Conservation (phyloP, 805 yeast species). For the Isabelozyma rhagii region DNA sequence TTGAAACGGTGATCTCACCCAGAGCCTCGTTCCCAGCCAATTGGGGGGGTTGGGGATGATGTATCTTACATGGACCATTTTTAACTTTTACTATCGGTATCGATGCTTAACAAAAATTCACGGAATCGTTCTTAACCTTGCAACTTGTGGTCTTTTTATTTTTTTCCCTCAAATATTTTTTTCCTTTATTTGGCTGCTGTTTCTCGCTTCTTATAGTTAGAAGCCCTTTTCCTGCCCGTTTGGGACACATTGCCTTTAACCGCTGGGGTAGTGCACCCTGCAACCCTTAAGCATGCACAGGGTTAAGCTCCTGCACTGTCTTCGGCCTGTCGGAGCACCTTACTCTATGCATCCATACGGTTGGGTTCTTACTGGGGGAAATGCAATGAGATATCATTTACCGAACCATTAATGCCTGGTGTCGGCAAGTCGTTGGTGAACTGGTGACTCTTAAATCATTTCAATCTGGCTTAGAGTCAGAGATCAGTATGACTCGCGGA, state of each 20-base stretch:
- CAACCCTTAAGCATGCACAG: neutral
- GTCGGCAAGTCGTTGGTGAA: too few relatives aligned
- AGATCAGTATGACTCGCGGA: too few relatives aligned
- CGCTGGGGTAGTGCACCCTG: neutral
- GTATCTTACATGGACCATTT: neutral
- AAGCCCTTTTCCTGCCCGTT: neutral
- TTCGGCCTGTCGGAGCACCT: neutral
- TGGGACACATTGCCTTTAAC: neutral
- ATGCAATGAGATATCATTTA: neutral
- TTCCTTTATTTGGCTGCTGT: neutral
- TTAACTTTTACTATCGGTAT: neutral
- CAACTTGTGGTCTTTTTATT: neutral
- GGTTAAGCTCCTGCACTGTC: neutral
- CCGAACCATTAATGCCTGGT: neutral
- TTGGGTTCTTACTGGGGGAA: neutral
- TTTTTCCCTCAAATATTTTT: neutral
- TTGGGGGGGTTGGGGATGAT: neutral
- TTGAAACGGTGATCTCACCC: neutral
- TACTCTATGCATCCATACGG: neutral
- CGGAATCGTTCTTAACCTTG: neutral
- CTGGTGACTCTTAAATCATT: too few relatives aligned
- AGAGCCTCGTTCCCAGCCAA: neutral
- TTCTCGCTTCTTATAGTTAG: neutral
- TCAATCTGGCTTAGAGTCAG: too few relatives aligned
- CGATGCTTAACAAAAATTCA: neutral